phyloP scores from a whole-genome alignment of 164 flowering plant genomes.

The Umbilicus rupestris region DNA sequence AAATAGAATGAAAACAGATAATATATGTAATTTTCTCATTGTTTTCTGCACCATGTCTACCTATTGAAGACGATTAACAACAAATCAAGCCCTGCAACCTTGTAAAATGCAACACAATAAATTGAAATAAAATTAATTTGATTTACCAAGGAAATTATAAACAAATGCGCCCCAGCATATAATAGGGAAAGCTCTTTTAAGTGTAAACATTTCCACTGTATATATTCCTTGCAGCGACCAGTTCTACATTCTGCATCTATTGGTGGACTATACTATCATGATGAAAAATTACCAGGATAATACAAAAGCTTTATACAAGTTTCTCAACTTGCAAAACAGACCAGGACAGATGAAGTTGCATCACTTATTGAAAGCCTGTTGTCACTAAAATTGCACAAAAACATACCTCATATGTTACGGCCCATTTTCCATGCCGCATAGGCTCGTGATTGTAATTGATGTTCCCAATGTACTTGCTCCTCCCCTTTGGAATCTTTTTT shows the following conservation, averaged over 20 bases:
- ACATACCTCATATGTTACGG: slow-evolving; percentile 68
- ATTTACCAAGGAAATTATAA: too few relatives aligned
- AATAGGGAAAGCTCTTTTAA: background rate
- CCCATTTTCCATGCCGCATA: slow-evolving; percentile 62
- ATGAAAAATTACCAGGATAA: too few relatives aligned
- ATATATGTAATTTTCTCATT: too few relatives aligned
- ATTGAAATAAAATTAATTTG: too few relatives aligned
- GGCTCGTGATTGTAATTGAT: slow-evolving; percentile 59
- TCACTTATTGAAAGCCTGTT: background rate
- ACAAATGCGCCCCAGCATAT: too few relatives aligned
- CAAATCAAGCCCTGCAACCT: too few relatives aligned
- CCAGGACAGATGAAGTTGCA: background rate
- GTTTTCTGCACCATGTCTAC: too few relatives aligned
- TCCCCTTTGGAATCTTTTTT: slow-evolving; percentile 23
- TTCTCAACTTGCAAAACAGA: background rate
- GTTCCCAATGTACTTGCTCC: slow-evolving; percentile 51
- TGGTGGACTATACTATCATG: background rate
- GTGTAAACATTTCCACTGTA: too few relatives aligned
- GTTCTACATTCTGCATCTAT: background rate
- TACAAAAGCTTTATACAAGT: too few relatives aligned
- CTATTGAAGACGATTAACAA: too few relatives aligned
- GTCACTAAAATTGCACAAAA: background rate
- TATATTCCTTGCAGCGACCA: background rate
- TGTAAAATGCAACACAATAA: too few relatives aligned
- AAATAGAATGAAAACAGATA: too few relatives aligned